Percentiles rank a stretch among this genome's conserved stretches.
Conservation (phyloP, 331 rosid species). For the Quercus lobata region DNA sequence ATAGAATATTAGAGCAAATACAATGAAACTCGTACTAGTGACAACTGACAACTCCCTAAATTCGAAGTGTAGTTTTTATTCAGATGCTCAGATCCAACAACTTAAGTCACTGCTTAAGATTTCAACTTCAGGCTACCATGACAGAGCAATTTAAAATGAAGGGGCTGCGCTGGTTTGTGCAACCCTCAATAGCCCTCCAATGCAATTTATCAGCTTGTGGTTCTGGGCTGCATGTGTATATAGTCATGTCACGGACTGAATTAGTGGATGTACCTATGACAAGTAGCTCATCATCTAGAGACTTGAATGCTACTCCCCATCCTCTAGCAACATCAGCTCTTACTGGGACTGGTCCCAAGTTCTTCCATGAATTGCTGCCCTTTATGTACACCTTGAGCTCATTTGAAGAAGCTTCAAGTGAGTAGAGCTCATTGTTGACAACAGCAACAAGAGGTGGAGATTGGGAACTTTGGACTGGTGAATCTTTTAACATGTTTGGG, state of each 20-base stretch:
- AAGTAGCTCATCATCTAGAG: constrained; percentile 68
- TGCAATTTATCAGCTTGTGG: constrained; percentile 42
- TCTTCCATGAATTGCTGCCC: constrained; percentile 54
- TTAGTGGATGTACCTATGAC: constrained; percentile 57
- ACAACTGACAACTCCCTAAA: background rate
- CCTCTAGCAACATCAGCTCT: constrained; percentile 57
- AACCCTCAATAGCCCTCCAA: constrained; percentile 60
- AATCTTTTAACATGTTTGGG: constrained; percentile 49
- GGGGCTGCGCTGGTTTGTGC: constrained; percentile 39
- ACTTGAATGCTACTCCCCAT: constrained; percentile 88
- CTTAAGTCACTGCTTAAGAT: constrained; percentile 1
- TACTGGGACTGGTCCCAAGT: constrained; percentile 65
- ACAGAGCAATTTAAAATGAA: constrained; percentile 80
- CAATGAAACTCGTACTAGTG: constrained; percentile 3
- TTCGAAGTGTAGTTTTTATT: constrained; percentile 12
- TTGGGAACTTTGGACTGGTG: constrained; percentile 23
- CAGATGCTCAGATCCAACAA: background rate
- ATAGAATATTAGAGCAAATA: background rate
- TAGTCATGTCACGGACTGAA: constrained; percentile 26
- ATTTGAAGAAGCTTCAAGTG: constrained; percentile 52
- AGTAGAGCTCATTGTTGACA: constrained; percentile 57
- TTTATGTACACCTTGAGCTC: constrained; percentile 62
- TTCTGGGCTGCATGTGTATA: constrained; percentile 62
- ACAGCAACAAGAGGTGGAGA: constrained; percentile 82
- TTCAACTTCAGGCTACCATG: constrained; percentile 53